These are phyloP conservation scores for Rosa hybrid DNA, from an alignment of 331 rosid genomes.

Conservation along the genomic window DNA sequence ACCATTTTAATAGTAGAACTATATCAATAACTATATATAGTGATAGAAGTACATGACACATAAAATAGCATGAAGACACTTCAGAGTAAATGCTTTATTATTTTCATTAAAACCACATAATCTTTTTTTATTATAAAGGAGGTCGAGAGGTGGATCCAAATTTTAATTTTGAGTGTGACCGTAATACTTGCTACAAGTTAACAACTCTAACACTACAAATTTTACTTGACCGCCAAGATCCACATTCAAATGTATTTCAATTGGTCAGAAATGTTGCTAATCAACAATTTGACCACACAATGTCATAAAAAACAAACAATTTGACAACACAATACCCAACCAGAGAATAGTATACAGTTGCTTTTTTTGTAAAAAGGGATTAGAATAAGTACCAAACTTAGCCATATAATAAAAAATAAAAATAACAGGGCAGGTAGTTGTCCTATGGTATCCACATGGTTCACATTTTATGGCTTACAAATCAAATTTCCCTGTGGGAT, in stretches of 20 bases:
- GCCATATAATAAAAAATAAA: neutral
- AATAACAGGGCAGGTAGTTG: neutral
- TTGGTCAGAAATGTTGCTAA: neutral
- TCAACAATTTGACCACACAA: neutral
- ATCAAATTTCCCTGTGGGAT: neutral
- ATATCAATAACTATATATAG: neutral
- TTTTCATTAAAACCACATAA: neutral
- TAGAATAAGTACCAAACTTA: neutral
- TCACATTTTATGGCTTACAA: conserved; percentile 3
- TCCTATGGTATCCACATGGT: neutral
- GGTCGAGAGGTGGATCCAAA: neutral
- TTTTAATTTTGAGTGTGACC: neutral
- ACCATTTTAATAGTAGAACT: neutral
- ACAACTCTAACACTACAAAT: neutral
- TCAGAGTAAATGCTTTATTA: neutral
- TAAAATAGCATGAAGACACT: neutral
- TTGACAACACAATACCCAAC: neutral
- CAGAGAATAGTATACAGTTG: neutral
- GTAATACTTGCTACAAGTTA: neutral
- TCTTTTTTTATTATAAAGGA: neutral
- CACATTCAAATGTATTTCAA: neutral
- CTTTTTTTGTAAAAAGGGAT: neutral
- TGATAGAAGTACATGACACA: neutral
- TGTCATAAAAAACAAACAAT: neutral
- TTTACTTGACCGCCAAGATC: neutral